phyloP scores from a whole-genome alignment of 1,284 basidiomycete genomes.

The Volvariella surrecta region DNA sequence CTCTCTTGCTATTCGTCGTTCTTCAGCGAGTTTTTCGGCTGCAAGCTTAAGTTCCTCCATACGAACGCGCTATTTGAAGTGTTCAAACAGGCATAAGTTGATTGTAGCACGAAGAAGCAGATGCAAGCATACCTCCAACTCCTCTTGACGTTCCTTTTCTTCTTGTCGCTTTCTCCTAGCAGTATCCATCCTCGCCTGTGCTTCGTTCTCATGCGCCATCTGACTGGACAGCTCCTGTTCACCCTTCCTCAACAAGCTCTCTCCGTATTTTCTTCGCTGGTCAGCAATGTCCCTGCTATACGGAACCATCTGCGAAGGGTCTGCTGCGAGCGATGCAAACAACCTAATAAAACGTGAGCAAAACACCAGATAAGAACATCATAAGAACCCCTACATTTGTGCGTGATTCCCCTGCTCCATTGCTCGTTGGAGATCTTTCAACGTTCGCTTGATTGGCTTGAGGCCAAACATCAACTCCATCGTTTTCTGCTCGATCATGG shows the following conservation, averaged over 20 bases:
- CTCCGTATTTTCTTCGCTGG: conserved; percentile 82
- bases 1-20: conserved; percentile 68
- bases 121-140: conserved; percentile 40
- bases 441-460: conserved; percentile 63
- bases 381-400: conserved; percentile 59
- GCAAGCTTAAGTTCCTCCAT: conserved; percentile 50
- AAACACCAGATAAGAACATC: not conserved
- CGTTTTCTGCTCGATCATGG: conserved; percentile 93
- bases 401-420: conserved; percentile 83
- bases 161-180: conserved; percentile 63
- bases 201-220: conserved; percentile 65
- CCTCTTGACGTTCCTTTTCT: conserved; percentile 53
- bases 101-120: not conserved
- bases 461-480: conserved; percentile 81
- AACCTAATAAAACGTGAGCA: conserved; percentile 36
- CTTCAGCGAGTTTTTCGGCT: conserved; percentile 66
- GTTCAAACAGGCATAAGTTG: not conserved
- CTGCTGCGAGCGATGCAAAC: conserved; percentile 75
- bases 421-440: conserved; percentile 71
- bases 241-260: conserved; percentile 71
- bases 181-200: conserved; percentile 64
- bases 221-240: conserved; percentile 75
- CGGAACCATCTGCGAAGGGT: conserved; percentile 63
- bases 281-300: conserved; percentile 84
- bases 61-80: conserved; percentile 35